Conservation (phyloP, 106 monocot species). For the Phalaenopsis aphrodite region DNA sequence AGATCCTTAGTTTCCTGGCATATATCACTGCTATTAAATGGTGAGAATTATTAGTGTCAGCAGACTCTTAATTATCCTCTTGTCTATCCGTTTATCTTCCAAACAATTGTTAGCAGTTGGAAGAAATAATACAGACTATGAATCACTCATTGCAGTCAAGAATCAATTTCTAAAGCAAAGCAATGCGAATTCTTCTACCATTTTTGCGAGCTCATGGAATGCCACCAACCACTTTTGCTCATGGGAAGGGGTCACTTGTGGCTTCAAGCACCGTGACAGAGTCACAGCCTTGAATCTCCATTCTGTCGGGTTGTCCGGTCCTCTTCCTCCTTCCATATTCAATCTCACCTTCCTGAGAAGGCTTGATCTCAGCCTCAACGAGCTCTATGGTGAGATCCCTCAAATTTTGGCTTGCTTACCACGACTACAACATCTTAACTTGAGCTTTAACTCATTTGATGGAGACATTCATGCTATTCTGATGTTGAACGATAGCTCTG, state of each 20-base stretch:
- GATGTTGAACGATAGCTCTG: not conserved
- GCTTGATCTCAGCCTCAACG: conserved; percentile 20
- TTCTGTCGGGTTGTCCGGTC: conserved; percentile 17
- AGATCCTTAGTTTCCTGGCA: no score
- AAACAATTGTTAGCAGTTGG: no score
- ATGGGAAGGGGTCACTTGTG: conserved; percentile 39
- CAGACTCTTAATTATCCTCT: no score
- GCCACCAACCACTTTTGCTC: conserved; percentile 23
- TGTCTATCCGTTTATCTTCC: no score
- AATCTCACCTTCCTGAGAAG: conserved; percentile 38
- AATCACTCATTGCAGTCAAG: no score
- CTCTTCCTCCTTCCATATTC: conserved; percentile 22
- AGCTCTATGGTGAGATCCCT: conserved; percentile 15
- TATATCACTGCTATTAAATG: no score
- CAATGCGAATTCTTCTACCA: not conserved
- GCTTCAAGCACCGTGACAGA: not conserved
- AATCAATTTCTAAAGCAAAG: not conserved
- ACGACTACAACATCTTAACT: conserved; percentile 22
- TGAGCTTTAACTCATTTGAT: conserved; percentile 19
- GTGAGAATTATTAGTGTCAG: no score
- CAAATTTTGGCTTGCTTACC: conserved; percentile 16
- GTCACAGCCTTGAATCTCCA: conserved; percentile 21
- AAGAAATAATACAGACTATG: no score
- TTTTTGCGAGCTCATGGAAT: conserved; percentile 23
- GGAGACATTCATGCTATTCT: conserved; percentile 15